phyloP scores from a whole-genome alignment of 345 rosid genomes.

The Syzygium grande region DNA sequence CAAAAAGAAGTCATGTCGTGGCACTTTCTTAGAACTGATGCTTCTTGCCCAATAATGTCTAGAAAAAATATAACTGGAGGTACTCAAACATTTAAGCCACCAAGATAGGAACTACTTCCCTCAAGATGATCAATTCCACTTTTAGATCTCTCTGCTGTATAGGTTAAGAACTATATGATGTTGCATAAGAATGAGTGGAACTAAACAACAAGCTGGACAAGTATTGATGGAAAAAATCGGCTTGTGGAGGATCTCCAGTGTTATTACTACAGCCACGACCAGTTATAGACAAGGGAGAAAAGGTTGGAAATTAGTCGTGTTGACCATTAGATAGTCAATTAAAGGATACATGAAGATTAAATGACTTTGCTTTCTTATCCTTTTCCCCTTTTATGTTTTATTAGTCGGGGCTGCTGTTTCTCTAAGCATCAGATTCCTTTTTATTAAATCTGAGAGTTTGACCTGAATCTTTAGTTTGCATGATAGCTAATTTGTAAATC shows the following conservation, averaged over 20 bases:
- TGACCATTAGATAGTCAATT: neutral
- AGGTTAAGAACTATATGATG: neutral
- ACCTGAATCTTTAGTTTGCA: neutral
- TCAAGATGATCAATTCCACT: neutral
- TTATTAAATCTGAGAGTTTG: neutral
- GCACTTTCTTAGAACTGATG: neutral
- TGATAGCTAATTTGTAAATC: neutral
- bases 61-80: neutral
- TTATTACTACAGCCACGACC: neutral
- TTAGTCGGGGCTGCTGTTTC: neutral
- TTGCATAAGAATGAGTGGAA: neutral
- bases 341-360: neutral
- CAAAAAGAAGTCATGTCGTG: neutral
- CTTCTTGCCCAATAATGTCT: neutral
- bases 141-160: neutral
- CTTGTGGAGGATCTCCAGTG: neutral
- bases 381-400: neutral
- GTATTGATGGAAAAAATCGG: neutral
- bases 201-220: neutral
- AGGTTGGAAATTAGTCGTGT: neutral
- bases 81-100: neutral
- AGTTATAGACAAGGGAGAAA: neutral
- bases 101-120: neutral
- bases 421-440: neutral
- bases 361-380: neutral